Conservation (phyloP, 2,329 filamentous ascomycete genomes). For the Cercospora sp. region DNA sequence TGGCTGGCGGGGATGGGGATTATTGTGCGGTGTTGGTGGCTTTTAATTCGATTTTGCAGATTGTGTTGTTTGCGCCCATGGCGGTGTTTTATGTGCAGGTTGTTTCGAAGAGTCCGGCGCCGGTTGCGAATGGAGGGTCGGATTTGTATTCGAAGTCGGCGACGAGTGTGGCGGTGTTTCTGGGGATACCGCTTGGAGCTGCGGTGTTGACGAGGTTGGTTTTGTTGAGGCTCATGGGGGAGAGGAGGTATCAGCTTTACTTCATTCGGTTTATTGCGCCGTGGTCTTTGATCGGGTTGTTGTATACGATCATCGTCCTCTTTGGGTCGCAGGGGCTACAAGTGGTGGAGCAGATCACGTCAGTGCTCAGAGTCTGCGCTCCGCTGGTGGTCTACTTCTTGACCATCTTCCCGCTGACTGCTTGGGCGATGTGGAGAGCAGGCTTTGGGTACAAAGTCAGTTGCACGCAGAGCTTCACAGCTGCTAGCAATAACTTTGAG, state of each 20-base stretch:
- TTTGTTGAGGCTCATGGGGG: slow-evolving; percentile 57
- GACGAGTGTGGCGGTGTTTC: slow-evolving; percentile 77
- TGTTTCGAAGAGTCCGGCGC: slow-evolving; percentile 54
- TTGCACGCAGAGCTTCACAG: slow-evolving; percentile 81
- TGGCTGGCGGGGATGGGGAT: slow-evolving; percentile 74
- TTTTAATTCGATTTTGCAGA: slow-evolving; percentile 52
- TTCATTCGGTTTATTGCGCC: slow-evolving; percentile 73
- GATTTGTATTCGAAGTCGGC: slow-evolving; percentile 58
- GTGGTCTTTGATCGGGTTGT: slow-evolving; percentile 75
- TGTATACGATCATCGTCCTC: slow-evolving; percentile 84
- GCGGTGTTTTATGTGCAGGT: slow-evolving; percentile 61
- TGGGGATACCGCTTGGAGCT: slow-evolving; percentile 77
- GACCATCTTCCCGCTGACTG: slow-evolving; percentile 67
- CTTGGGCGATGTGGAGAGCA: slow-evolving; percentile 62
- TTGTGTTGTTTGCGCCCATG: slow-evolving; percentile 49
- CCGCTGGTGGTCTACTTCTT: slow-evolving; percentile 79
- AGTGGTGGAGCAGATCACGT: slow-evolving; percentile 80
- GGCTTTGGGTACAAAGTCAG: slow-evolving; percentile 72
- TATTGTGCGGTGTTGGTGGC: slow-evolving; percentile 69
- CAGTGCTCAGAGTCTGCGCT: slow-evolving; percentile 76
- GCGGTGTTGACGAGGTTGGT: slow-evolving; percentile 73
- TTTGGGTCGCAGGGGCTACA: slow-evolving; percentile 78
- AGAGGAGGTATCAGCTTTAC: slow-evolving; percentile 63
- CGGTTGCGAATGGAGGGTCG: slow-evolving; percentile 27
- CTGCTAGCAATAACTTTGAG: slow-evolving; percentile 92